Base-by-base conservation (phyloP, 768 basidiomycete genomes). In the Clavulina sp. region DNA sequence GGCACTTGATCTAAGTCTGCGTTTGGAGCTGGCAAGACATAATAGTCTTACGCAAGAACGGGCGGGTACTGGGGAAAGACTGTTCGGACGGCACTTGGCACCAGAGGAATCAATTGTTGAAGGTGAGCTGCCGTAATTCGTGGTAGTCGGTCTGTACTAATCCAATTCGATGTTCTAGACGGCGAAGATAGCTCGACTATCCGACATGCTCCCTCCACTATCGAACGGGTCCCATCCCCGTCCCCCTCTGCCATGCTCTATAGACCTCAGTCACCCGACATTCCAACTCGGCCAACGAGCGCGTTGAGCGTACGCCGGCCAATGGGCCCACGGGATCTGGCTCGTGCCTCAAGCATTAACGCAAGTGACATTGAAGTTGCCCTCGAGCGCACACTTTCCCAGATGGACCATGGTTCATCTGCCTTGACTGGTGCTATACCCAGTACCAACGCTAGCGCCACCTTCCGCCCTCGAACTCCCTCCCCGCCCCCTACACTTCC, bases 31-130 rank as follows among this genome's bases (percentile, higher is more conserved):
- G 47, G 91, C 91, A 4, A 70, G 85, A 54, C 74, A 75, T 57
- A 95, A 95, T 61, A 87, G 86, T 61, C 72, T 80, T 60, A 83
- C 73, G 62, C 86, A 88, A 58, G 73, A 75, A 53, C 72, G 69
- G 18, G 72, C 73, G 46, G 61, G 43, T n/a, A n/a, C n/a, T n/a
- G n/a, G 13, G 43, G 26, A 9, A 46, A 9, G 16, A 16, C 13
- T 13, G 13, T 26, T 26, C 43, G 43, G 26, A 46, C 9, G 43
- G 13, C 36, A 46, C 26, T 24, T 9, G 9, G 26, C 26, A 9
- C 43, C 24, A n/a, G n/a, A n/a, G n/a, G n/a, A n/a, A n/a, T n/a
- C n/a, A n/a, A n/a, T n/a, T 28, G 16, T 13, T 46, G 9, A 38
- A 9, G 34, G 9, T 38, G 34, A 38, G 9, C 34, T 38, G 9